Evolutionary conservation across 495 filamentous ascomycete genomes (phyloP).

Genomic region (Neurospora sp.): DNA sequence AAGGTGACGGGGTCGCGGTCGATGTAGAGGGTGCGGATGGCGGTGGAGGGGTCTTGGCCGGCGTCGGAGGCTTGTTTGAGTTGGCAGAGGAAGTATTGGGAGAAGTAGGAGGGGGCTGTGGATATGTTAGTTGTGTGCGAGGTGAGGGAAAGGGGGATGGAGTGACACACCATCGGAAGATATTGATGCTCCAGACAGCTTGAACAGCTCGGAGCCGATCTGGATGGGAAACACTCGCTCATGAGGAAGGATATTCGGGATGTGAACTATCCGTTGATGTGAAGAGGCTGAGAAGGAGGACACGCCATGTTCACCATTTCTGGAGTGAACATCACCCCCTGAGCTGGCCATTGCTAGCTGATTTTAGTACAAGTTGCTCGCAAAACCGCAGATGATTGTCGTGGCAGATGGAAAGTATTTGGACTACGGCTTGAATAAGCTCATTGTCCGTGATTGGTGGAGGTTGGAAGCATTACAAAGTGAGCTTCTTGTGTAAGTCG

Average conservation of each 20-base stretch:
- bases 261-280: slow-evolving; percentile 26
- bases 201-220: slow-evolving; percentile 84
- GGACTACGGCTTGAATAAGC: not conserved
- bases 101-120: slow-evolving; percentile 94
- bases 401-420: not conserved
- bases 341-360: not conserved
- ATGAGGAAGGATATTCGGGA: slow-evolving; percentile 50
- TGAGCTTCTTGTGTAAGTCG: not conserved
- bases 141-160: not conserved
- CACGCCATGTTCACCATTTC: not conserved
- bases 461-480: not conserved
- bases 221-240: slow-evolving; percentile 83
- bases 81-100: slow-evolving; percentile 84
- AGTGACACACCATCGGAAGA: slow-evolving; percentile 77
- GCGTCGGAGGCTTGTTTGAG: slow-evolving; percentile 49
- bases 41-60: slow-evolving; percentile 37
- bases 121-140: slow-evolving; percentile 7
- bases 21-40: slow-evolving; percentile 72
- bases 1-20: slow-evolving; percentile 91
- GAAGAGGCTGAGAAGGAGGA: slow-evolving; percentile 1
- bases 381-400: not conserved
- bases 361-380: not conserved
- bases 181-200: slow-evolving; percentile 86
- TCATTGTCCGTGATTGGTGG: not conserved
- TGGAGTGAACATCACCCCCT: not conserved